A percentile compares a stretch with the other conserved stretches of the same genome.
Conservation (phyloP, 768 basidiomycete genomes). For the Coprinopsis strossmayeri region DNA sequence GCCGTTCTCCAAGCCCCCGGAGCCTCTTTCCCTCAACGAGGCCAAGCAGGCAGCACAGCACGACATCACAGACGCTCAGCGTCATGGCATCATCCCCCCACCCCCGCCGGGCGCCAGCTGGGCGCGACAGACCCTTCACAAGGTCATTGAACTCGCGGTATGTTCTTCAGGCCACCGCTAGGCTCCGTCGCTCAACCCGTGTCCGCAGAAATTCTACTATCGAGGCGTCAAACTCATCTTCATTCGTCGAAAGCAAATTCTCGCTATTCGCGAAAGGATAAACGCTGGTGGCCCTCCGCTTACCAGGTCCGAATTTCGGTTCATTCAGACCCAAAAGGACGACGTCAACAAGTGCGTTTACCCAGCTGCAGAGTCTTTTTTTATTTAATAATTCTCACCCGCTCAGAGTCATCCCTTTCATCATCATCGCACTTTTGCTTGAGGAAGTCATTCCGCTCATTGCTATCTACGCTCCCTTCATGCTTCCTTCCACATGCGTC, state of each 20-base stretch:
- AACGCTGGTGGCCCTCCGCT: conserved; percentile 53
- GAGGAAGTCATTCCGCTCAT: conserved; percentile 83
- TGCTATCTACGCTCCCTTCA: conserved; percentile 76
- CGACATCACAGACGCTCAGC: conserved; percentile 59
- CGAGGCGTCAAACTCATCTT: conserved; percentile 69
- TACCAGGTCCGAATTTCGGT: conserved; percentile 61
- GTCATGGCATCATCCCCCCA: conserved; percentile 62
- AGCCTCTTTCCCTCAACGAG: conserved; percentile 18
- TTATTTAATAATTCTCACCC: neutral
- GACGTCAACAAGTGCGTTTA: conserved; percentile 72
- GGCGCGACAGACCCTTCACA: conserved; percentile 43
- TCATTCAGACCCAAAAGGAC: conserved; percentile 57
- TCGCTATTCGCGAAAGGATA: conserved; percentile 49
- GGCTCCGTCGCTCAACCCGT: neutral
- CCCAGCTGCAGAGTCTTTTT: conserved; percentile 10
- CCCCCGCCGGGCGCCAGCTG: conserved; percentile 57
- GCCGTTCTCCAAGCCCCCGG: conserved; percentile 6
- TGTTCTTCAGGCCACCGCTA: conserved; percentile 15
- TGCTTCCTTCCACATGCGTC: conserved; percentile 84
- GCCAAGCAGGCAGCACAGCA: conserved; percentile 49
- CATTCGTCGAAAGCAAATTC: conserved; percentile 48
- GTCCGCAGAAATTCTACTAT: conserved; percentile 73
- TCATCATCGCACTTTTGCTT: conserved; percentile 63
- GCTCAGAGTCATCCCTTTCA: conserved; percentile 68
- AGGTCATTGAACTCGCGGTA: conserved; percentile 40